phyloP scores from a whole-genome alignment of 805 yeast genomes.

The Candida ficus region DNA sequence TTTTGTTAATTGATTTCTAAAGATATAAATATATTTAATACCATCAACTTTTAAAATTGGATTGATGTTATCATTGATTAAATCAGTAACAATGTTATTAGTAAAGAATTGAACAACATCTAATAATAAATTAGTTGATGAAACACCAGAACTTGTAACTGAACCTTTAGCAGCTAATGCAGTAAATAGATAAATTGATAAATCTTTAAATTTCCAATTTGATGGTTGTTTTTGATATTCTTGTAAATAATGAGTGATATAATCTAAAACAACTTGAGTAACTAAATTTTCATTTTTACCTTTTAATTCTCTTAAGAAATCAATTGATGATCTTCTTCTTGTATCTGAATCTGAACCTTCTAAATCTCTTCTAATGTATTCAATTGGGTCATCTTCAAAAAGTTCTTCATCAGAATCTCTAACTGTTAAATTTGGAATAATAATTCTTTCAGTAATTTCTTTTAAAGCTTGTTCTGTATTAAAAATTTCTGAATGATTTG shows the following conservation, averaged over 20 bases:
- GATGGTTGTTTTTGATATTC: conserved; percentile 37
- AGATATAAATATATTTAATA: conserved; percentile 80
- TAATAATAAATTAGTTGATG: conserved; percentile 76
- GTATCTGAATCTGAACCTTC: conserved; percentile 95
- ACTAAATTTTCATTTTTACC: conserved; percentile 69
- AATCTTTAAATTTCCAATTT: conserved; percentile 83
- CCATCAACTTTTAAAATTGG: conserved; percentile 90
- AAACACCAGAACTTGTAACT: conserved; percentile 80
- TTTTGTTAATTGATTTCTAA: conserved; percentile 89
- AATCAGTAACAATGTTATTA: conserved; percentile 75
- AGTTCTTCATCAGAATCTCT: conserved; percentile 87
- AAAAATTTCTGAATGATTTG: conserved; percentile 62
- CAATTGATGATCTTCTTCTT: conserved; percentile 89
- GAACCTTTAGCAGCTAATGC: conserved; percentile 90
- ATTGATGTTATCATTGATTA: conserved; percentile 51
- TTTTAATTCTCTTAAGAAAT: conserved; percentile 81
- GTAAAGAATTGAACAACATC: conserved; percentile 86
- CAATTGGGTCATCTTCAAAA: conserved; percentile 96
- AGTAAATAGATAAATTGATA: conserved; percentile 80
- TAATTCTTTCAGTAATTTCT: conserved; percentile 75
- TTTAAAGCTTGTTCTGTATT: conserved; percentile 57
- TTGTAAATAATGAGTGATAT: conserved; percentile 63
- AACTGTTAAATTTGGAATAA: conserved; percentile 82
- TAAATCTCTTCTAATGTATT: conserved; percentile 83
- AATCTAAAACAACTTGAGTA: conserved; percentile 68